A percentile compares a stretch with the other conserved stretches of the same genome.
Conservation (phyloP, 129 eudicot genomes). For the Logfia minima region DNA sequence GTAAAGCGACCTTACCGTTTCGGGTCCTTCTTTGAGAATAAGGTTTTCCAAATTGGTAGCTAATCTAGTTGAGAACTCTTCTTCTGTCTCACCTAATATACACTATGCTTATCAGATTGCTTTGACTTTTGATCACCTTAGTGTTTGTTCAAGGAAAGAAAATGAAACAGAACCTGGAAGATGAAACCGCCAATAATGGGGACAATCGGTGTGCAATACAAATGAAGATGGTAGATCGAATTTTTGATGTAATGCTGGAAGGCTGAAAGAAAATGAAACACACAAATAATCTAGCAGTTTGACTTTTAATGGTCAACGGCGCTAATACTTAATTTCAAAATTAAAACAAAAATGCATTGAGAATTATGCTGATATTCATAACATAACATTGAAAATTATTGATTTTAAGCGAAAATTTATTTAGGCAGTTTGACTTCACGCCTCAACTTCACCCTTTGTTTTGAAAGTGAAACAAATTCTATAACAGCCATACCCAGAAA, state of each 20-base stretch:
- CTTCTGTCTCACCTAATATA: constrained; percentile 83
- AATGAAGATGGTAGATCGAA: constrained; percentile 94
- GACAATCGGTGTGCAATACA: constrained; percentile 91
- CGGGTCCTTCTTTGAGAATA: constrained; percentile 91
- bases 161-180: constrained; percentile 54
- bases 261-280: constrained; percentile 41
- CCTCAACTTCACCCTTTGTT: constrained; percentile 9
- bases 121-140: neutral
- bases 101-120: constrained; percentile 12
- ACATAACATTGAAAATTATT: neutral
- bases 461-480: neutral
- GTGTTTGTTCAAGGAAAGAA: neutral
- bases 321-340: neutral
- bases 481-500: constrained; percentile 65
- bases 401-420: neutral
- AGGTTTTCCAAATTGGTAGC: constrained; percentile 89
- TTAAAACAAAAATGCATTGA: too few relatives aligned
- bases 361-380: neutral
- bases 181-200: constrained; percentile 95
- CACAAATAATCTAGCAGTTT: constrained; percentile 16
- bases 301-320: constrained; percentile 26
- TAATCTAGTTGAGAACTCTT: constrained; percentile 84
- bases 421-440: constrained; percentile 19
- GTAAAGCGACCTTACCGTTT: constrained; percentile 58
- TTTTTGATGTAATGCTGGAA: constrained; percentile 87